A percentile compares a stretch with the other conserved stretches of the same genome.
These are phyloP conservation scores for Agapanthus africanus DNA, from an alignment of 106 monocot species.

Conservation along the genomic window DNA sequence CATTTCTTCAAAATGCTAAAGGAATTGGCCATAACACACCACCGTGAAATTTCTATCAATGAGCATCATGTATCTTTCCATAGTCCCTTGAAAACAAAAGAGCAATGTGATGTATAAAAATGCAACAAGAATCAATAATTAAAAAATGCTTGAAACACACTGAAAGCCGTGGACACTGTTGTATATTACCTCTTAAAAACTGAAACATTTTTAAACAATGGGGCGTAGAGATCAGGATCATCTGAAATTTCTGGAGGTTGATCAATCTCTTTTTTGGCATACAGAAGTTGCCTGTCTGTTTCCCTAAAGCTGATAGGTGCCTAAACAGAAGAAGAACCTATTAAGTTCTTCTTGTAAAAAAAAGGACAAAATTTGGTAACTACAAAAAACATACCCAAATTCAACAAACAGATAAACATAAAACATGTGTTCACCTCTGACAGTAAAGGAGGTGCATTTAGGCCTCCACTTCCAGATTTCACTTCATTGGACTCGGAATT, in stretches of 20 bases:
- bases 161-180: no score
- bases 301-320: conserved; percentile 6
- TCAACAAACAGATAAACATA: neutral
- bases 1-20: no score
- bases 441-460: conserved; percentile 10
- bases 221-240: conserved; percentile 34
- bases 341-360: neutral
- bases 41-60: no score
- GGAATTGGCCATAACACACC: no score
- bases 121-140: no score
- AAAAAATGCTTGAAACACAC: no score
- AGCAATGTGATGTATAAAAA: no score
- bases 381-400: neutral
- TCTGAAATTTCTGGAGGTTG: conserved; percentile 15
- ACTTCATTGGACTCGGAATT: conserved; percentile 5
- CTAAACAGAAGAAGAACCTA: conserved; percentile 10
- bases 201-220: conserved; percentile 37
- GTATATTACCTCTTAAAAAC: conserved; percentile 29
- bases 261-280: conserved; percentile 34
- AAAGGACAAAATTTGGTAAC: neutral
- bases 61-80: no score
- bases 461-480: conserved; percentile 2
- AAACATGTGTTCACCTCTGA: conserved; percentile 5
- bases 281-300: conserved; percentile 28
- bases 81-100: no score